These are phyloP conservation scores for Pinus tabuliformis DNA, from an alignment of 75 land plant species.

Conservation along the genomic window DNA sequence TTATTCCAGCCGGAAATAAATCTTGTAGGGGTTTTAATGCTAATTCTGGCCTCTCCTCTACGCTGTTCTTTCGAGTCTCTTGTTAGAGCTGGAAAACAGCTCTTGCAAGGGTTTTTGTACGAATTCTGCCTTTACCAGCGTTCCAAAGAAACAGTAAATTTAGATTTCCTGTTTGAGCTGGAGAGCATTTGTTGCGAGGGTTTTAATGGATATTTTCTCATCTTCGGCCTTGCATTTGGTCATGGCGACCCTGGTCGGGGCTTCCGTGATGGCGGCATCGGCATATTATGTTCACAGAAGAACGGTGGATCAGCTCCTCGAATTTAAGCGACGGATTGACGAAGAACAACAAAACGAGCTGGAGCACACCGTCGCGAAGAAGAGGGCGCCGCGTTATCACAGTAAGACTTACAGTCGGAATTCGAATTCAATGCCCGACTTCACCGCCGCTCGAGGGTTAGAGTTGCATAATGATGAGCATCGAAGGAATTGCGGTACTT, in stretches of 20 bases:
- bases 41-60: too few relatives aligned
- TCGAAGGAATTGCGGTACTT: conserved; percentile 11
- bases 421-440: conserved; percentile 61
- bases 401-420: conserved; percentile 13
- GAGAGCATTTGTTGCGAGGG: background rate
- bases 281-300: conserved; percentile 85
- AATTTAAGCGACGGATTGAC: conserved; percentile 46
- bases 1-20: too few relatives aligned
- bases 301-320: conserved; percentile 68
- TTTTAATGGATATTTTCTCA: background rate
- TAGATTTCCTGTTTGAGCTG: too few relatives aligned
- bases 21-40: too few relatives aligned
- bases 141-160: too few relatives aligned
- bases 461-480: conserved; percentile 19
- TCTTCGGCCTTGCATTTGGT: conserved; percentile 53
- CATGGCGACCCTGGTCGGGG: conserved; percentile 88
- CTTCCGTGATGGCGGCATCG: conserved; percentile 79
- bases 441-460: conserved; percentile 18
- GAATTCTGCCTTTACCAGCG: too few relatives aligned
- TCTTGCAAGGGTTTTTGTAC: too few relatives aligned
- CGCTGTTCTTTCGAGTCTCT: too few relatives aligned
- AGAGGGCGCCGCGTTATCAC: background rate
- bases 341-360: conserved; percentile 15
- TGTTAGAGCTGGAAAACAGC: too few relatives aligned
- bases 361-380: conserved; percentile 8